Base-by-base conservation (phyloP, 139 green algal genomes). In the Chlamydomonas incerta region DNA sequence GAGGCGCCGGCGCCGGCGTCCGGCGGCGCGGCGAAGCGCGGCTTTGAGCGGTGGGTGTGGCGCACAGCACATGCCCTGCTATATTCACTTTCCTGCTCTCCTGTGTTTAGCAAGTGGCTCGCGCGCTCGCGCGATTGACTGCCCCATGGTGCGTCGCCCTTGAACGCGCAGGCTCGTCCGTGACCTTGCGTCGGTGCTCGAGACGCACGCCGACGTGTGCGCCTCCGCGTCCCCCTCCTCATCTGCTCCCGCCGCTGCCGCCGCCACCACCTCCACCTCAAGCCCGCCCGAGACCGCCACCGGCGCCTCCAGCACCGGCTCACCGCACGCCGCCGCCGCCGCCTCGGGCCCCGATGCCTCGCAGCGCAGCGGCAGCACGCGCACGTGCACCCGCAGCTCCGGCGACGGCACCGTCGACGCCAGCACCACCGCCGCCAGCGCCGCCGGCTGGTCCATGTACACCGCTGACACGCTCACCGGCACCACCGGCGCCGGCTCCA, bases 361-460 rank as follows among this genome's bases (percentile, higher is more conserved):
- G 50, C 31, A 35, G 55, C 73, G 55, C 55, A 23, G 55, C 21
- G 17, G 55, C 55, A 62, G 21, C 55, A 28, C 55, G 21, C 55
- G 20, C 41, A 28, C 55, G 21, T 10, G 20, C 41, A 50, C 41
- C 8, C 41, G 41, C 41, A 50, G 41, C 41, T 50, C 41, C 41
- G 41, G 41, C 41, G 41, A 50, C 41, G 41, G 41, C 41, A 50
- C 41, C 29, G 52, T 47, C 21, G 72, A 80, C 50, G 21, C n/a
- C 29, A 80, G 55, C 55, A n/a, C 62, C 15, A 67, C 74, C 3
- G 34, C 58, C 2, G 57, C 14, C 57, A 82, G 74, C 58, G 37
- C 37, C 3, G 58, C 21, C 23, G 60, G 74, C 58, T 82, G 74
- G 74, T 70, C 74, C 31, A 71, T 34, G 60, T 82, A n/a, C 60